Percentiles rank a stretch among this genome's conserved stretches.
These are phyloP conservation scores for Allomyces javanicus DNA, from an alignment of 192 early-diverging fungal genomes.

Conservation along the genomic window DNA sequence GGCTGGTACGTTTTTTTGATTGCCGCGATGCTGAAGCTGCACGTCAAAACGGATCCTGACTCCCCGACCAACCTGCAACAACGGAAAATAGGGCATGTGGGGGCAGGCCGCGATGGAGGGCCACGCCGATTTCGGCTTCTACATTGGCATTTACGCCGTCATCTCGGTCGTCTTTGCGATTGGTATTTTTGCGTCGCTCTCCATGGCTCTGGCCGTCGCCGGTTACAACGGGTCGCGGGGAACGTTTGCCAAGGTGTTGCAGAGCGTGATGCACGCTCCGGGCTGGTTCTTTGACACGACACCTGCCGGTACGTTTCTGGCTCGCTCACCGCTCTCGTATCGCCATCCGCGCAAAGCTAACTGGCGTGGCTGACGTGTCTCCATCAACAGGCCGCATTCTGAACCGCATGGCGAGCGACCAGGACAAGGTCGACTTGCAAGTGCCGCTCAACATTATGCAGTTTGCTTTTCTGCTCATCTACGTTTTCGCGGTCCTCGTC, in stretches of 20 bases:
- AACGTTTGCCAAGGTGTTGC: neutral
- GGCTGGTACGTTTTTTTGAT: neutral
- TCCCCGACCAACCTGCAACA: too few relatives aligned
- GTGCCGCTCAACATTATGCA: neutral
- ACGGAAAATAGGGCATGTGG: neutral
- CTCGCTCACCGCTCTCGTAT: too few relatives aligned
- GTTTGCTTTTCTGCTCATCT: slow-evolving; percentile 2
- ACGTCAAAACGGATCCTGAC: too few relatives aligned
- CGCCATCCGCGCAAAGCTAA: too few relatives aligned
- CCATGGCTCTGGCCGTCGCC: too few relatives aligned
- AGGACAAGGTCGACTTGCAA: neutral
- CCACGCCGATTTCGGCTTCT: neutral
- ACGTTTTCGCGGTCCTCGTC: slow-evolving; percentile 3
- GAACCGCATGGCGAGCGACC: slow-evolving; percentile 2
- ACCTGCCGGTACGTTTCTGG: neutral
- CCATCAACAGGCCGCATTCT: slow-evolving; percentile 5
- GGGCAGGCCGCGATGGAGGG: neutral
- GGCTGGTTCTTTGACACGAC: slow-evolving; percentile 3
- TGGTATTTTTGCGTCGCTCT: too few relatives aligned
- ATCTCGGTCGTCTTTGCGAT: neutral
- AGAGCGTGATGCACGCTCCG: neutral
- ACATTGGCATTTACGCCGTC: neutral
- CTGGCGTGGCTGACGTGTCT: too few relatives aligned
- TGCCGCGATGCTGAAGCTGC: too few relatives aligned
- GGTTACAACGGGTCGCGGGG: neutral